A percentile compares a stretch with the other conserved stretches of the same genome.
Conservation (phyloP, 768 basidiomycete genomes). For the Lactifluus echinatus region DNA sequence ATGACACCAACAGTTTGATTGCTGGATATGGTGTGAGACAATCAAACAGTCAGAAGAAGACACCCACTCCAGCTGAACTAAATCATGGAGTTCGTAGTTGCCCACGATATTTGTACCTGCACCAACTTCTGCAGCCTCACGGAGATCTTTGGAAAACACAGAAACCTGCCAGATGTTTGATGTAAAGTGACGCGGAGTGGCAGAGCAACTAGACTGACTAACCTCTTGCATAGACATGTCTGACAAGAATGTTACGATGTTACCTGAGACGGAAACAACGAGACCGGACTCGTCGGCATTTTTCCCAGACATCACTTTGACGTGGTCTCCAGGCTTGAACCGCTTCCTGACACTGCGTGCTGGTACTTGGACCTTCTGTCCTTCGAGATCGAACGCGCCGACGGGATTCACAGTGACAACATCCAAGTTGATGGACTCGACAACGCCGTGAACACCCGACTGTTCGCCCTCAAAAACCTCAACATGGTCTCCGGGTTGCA, state of each 20-base stretch:
- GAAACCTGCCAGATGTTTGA: conserved; percentile 52
- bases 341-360: conserved; percentile 87
- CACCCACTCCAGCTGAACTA: conserved; percentile 95
- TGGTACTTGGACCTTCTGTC: conserved; percentile 77
- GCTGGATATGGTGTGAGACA: conserved; percentile 34
- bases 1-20: conserved; percentile 93
- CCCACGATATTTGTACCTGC: conserved; percentile 83
- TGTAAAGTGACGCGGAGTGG: not conserved
- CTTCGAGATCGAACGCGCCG: conserved; percentile 69
- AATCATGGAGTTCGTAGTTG: conserved; percentile 91
- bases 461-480: conserved; percentile 98
- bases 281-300: conserved; percentile 94
- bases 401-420: conserved; percentile 76
- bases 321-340: conserved; percentile 96
- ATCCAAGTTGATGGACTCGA: conserved; percentile 83
- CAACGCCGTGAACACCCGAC: conserved; percentile 83
- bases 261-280: conserved; percentile 84
- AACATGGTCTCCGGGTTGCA: conserved; percentile 97
- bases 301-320: conserved; percentile 95
- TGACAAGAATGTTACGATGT: conserved; percentile 92
- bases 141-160: conserved; percentile 93
- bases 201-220: conserved; percentile 33
- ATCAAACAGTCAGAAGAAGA: conserved; percentile 7
- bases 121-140: conserved; percentile 97
- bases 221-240: conserved; percentile 97